Evolutionary conservation across 2,329 filamentous ascomycete species (phyloP).

Genomic region (Gaeumannomyces tritici): DNA sequence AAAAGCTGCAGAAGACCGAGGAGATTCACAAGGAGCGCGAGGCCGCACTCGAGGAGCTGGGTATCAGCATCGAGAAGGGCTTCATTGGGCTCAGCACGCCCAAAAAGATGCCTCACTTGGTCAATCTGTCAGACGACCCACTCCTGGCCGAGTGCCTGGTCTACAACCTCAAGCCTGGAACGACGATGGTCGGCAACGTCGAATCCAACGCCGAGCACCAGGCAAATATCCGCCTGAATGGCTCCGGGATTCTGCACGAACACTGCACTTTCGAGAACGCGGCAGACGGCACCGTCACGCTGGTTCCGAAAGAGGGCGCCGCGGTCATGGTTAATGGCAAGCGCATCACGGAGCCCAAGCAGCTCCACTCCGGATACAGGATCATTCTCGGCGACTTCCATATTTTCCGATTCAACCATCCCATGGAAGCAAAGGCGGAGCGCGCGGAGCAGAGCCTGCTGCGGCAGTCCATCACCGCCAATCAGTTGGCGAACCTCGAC

Average conservation of each 20-base stretch:
- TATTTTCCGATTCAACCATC: conserved; percentile 97
- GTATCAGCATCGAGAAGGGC: conserved; percentile 98
- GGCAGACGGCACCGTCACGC: conserved; percentile 80
- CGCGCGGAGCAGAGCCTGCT: conserved; percentile 80
- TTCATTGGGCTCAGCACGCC: conserved; percentile 92
- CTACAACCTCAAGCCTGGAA: conserved; percentile 95
- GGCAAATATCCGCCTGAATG: conserved; percentile 87
- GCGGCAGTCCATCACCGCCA: conserved; percentile 67
- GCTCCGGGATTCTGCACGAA: conserved; percentile 81
- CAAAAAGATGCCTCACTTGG: conserved; percentile 98
- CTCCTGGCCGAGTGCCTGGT: conserved; percentile 91
- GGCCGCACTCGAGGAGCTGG: conserved; percentile 86
- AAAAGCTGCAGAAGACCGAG: conserved; percentile 91
- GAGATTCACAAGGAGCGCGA: conserved; percentile 97
- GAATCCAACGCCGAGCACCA: conserved; percentile 67
- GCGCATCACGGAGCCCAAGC: conserved; percentile 74
- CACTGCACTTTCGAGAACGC: conserved; percentile 90
- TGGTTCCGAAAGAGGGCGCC: conserved; percentile 82
- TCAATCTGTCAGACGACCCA: conserved; percentile 93
- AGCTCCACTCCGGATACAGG: conserved; percentile 83
- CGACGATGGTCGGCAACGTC: conserved; percentile 88
- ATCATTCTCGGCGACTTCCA: conserved; percentile 97
- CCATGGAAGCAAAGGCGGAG: conserved; percentile 89
- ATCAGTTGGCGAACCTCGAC: conserved; percentile 50
- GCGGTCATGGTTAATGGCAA: conserved; percentile 97